Evolutionary conservation across 2,329 filamentous ascomycete species (phyloP), one percentile per base, ranked within the genome.

Genomic region (Sarocladiaceae sp.): DNA sequence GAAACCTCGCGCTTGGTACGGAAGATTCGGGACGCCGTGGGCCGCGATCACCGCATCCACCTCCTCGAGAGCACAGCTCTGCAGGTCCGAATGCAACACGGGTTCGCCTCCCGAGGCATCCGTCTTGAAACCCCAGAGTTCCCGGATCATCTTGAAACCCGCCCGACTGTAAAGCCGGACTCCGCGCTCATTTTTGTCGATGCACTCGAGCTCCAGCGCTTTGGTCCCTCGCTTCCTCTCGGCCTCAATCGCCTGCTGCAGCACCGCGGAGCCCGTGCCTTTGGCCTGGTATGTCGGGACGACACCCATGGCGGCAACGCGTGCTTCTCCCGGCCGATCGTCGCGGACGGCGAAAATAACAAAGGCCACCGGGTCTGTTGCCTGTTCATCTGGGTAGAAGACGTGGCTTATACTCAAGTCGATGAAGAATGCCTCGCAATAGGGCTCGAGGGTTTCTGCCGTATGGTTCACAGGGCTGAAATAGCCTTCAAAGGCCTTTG

Each of bases 261-360:
- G 10, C 5, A 44, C 51, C 44, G 35, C 34, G 2, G 43, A 21
- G 15, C 51, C 53, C 9, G 50, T 23, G 10, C 52, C 51, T 23
- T 49, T 48, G 21, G 49, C 49, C 29, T 47, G 49, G n/a, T 33
- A 44, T 3, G 33, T 10, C 2, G 47, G 46, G 27, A 53, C 44
- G 11, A 55, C 49, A n/a, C 50, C 54, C 46, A 56, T 51, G 35
- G 44, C 24, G 3, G 46, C 50, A 0, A 56, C 42, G n/a, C 54
- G 49, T 4, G 44, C 41, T 20, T 53, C 44, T 3, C 29, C 33
- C 7, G 52, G 51, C 10, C 49, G 49, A 32, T 54, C 54, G 6
- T 47, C 43, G 4, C 51, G 43, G 19, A 43, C 33, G 1, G 54
- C 50, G 15, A 56, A 47, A 24, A 56, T 43, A n/a, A 32, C 47